Percentiles rank a stretch among this genome's conserved stretches.
Conservation (phyloP, 2,329 filamentous ascomycete genomes). For the Ophiostoma quercus region DNA sequence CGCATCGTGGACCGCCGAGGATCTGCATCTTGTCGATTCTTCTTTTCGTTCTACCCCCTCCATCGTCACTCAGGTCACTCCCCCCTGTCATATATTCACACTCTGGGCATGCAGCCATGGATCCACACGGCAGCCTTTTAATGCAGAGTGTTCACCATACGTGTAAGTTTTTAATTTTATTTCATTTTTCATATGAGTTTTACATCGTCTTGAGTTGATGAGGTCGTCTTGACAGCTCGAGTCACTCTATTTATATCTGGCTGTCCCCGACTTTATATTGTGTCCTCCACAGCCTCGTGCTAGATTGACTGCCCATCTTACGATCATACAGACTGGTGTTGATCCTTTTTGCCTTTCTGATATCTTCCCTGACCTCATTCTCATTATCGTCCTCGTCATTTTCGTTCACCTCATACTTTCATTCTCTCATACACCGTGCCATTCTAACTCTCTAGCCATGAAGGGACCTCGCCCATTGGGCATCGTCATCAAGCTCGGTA, state of each 20-base stretch:
- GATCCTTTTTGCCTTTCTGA: too few relatives aligned
- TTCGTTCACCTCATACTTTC: background rate
- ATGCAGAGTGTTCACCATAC: slow-evolving; percentile 21
- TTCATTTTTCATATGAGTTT: background rate
- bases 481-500: slow-evolving; percentile 85
- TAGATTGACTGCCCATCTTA: background rate
- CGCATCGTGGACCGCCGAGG: background rate
- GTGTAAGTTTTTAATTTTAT: slow-evolving; percentile 18
- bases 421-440: background rate
- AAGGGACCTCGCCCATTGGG: slow-evolving; percentile 62
- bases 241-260: background rate
- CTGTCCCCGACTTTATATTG: background rate
- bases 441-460: slow-evolving; percentile 47
- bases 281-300: background rate
- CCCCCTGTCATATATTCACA: slow-evolving; percentile 4
- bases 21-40: background rate
- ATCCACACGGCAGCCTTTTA: slow-evolving; percentile 23
- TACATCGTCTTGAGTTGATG: background rate
- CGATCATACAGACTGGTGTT: background rate
- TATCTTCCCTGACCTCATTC: background rate
- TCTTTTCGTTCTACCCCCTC: background rate
- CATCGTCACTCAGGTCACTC: background rate
- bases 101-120: slow-evolving; percentile 20
- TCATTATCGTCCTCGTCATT: background rate
- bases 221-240: background rate